phyloP scores from a whole-genome alignment of 1,139 yeast genomes.

The Blastobotrys raffinosifermentans region DNA sequence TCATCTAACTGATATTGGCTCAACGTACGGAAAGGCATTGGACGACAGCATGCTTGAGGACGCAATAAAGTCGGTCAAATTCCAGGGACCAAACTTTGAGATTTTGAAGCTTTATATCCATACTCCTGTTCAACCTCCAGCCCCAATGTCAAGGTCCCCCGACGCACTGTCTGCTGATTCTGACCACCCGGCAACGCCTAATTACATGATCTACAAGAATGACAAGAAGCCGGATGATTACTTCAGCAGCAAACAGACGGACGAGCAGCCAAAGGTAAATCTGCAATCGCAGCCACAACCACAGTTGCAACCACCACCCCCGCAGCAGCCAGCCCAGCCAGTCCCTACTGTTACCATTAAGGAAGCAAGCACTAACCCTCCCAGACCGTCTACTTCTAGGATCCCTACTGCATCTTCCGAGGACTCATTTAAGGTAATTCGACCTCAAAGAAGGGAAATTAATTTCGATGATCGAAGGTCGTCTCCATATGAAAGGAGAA shows the following conservation, averaged over 20 bases:
- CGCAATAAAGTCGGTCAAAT: conserved; percentile 1
- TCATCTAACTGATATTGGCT: conserved; percentile 68
- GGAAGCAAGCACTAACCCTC: conserved; percentile 4
- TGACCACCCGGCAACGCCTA: conserved; percentile 25
- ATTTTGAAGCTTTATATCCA: conserved; percentile 25
- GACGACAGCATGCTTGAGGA: conserved; percentile 45
- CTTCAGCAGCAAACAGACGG: conserved; percentile 1
- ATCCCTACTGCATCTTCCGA: conserved; percentile 13
- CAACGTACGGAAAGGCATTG: conserved; percentile 57
- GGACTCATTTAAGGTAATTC: conserved; percentile 57
- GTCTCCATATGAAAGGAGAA: conserved; percentile 53
- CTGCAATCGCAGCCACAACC: background rate
- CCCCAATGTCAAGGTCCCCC: conserved; percentile 14
- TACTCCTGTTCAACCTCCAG: conserved; percentile 6
- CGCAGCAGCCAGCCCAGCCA: background rate
- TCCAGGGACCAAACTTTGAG: conserved; percentile 13
- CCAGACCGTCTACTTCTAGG: conserved; percentile 4
- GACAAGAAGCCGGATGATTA: conserved; percentile 4
- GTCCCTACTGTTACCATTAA: background rate
- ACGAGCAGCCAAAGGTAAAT: background rate
- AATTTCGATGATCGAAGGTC: conserved; percentile 77
- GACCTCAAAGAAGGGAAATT: conserved; percentile 63
- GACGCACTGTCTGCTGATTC: conserved; percentile 17
- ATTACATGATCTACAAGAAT: conserved; percentile 23
- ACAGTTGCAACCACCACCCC: background rate